Evolutionary conservation across 148 eudicot species (phyloP).

Genomic region (Hydrangea macrophylla): DNA sequence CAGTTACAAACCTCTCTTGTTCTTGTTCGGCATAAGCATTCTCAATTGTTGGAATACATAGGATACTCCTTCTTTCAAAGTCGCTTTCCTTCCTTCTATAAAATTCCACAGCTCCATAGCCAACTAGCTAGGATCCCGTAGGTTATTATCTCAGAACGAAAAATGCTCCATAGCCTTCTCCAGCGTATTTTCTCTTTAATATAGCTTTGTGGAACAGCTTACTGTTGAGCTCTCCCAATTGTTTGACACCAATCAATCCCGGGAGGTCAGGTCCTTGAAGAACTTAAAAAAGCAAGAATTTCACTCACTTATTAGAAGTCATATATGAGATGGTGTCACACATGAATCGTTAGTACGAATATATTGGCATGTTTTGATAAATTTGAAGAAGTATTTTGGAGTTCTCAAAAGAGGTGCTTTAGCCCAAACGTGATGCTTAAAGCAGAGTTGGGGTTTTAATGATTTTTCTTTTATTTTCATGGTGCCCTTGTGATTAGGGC

Average conservation of each 20-base stretch:
- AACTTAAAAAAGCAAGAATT: slow-evolving; percentile 17
- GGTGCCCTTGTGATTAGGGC: too few species aligned
- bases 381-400: too few species aligned
- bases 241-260: slow-evolving; percentile 44
- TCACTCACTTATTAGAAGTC: slow-evolving; percentile 11
- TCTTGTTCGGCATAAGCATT: slow-evolving; percentile 14
- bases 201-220: slow-evolving; percentile 36
- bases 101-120: slow-evolving; percentile 53
- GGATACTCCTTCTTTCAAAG: slow-evolving; percentile 40
- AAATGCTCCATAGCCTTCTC: slow-evolving; percentile 32
- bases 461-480: too few species aligned
- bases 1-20: not conserved
- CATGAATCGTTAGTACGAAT: too few species aligned
- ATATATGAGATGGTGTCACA: too few species aligned
- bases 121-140: slow-evolving; percentile 46
- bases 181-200: slow-evolving; percentile 27
- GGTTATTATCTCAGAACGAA: slow-evolving; percentile 43
- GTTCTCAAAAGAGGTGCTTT: too few species aligned
- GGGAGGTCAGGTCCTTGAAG: slow-evolving; percentile 20
- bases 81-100: slow-evolving; percentile 45
- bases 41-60: slow-evolving; percentile 39
- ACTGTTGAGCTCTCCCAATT: slow-evolving; percentile 48
- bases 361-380: too few species aligned
- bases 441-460: too few species aligned
- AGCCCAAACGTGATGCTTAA: too few species aligned